Evolutionary conservation across 2,329 filamentous ascomycete species (phyloP), one percentile per base, ranked within the genome.

Genomic region (Cordyceps farinosa): DNA sequence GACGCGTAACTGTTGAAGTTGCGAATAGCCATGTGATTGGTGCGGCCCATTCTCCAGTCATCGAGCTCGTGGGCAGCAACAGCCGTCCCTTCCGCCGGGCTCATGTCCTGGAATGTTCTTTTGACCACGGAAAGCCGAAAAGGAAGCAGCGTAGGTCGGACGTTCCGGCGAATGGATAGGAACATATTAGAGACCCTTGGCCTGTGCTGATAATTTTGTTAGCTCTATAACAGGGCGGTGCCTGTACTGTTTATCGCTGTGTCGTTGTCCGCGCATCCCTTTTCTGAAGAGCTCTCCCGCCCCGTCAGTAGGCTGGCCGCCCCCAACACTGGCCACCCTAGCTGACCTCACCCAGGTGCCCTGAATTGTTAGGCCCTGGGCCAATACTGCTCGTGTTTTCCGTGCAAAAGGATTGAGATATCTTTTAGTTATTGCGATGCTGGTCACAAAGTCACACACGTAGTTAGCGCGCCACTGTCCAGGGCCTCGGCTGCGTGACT

Each of bases 31-130:
- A 91, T 36, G 92, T 97, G 22, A 22, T 22, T 22, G 9, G 94
- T 98, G 81, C 99, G 95, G 65, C 92, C 93, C 69, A 97, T 85
- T 71, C 89, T 94, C 95, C 95, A 99, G 81, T 99, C 95, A 56
- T 95, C 95, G 53, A 99, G 85, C 78, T 99, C 95, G 75, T 99
- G 95, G 38, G 92, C 93, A 61, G 99, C 81, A 59, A 99, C 93
- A 67, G 95, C 94, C 64, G 96, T 91, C 45, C 98, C 93, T 77
- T 99, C 95, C 72, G 95, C 85, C 4, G 90, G 88, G 66, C 92
- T 87, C 75, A 90, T 95, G 85, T 98, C 97, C 78, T 97, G 93
- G 66, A 80, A 99, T 99, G 81, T 98, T 95, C 85, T 98, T 85
- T 97, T 97, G 92, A 22, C 22, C 94, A 98, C 45, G 95, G 95